These are phyloP conservation scores for Phytophthora sansomeana DNA, from an alignment of 352 stramenopile genomes.

Conservation along the genomic window DNA sequence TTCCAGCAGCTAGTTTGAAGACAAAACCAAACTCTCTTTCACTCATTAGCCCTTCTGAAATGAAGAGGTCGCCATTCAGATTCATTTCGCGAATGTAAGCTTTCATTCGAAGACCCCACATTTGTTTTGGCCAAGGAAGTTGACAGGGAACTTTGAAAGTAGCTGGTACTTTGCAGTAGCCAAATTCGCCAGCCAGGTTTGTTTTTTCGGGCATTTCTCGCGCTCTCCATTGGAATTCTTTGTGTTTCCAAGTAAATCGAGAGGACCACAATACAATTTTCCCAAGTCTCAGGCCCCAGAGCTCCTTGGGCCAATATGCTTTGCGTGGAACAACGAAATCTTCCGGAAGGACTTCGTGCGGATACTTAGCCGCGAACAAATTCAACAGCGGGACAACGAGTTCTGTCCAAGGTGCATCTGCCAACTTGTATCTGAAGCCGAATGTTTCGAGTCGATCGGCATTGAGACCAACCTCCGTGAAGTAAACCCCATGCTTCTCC, in stretches of 20 bases:
- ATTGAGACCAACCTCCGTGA: constrained; percentile 35
- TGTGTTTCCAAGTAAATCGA: constrained; percentile 28
- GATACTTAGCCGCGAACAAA: constrained; percentile 21
- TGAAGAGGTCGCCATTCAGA: constrained; percentile 23
- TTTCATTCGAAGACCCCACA: constrained; percentile 30
- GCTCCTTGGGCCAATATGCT: constrained; percentile 19
- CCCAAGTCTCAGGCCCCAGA: constrained; percentile 34
- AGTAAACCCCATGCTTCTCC: constrained; percentile 26
- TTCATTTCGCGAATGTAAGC: constrained; percentile 25
- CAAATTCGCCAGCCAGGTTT: constrained; percentile 15
- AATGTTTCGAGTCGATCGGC: constrained; percentile 39
- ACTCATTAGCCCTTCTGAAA: constrained; percentile 6
- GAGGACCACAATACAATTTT: constrained; percentile 39
- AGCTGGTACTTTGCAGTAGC: constrained; percentile 27
- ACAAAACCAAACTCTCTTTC: constrained; percentile 34
- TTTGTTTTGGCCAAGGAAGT: constrained; percentile 36
- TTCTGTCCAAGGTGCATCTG: constrained; percentile 26
- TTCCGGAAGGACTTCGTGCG: constrained; percentile 37
- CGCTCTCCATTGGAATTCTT: constrained; percentile 23
- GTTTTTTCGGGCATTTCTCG: constrained; percentile 19
- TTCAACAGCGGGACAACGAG: constrained; percentile 27
- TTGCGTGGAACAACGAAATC: constrained; percentile 37
- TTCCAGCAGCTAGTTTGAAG: constrained; percentile 25
- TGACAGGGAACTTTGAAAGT: constrained; percentile 27
- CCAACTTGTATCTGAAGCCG: constrained; percentile 38